Evolutionary conservation across 164 flowering plant species (phyloP), one percentile per base, ranked within the genome.

Genomic region (Sedum album): DNA sequence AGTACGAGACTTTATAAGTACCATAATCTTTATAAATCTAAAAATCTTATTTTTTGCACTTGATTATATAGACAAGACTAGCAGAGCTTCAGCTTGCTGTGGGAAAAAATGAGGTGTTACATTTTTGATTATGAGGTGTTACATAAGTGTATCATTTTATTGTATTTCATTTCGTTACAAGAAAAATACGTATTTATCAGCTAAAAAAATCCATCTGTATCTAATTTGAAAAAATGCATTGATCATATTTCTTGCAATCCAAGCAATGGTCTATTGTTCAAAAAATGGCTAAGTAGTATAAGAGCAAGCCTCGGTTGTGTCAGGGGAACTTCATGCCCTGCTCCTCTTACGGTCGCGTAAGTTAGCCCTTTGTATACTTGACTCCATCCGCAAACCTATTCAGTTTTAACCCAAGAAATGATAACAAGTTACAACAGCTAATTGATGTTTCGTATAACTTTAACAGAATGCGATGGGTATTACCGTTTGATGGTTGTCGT

Each of bases 261-360:
- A 15, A 31, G 33, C 51, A 66, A 9, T 20, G 46, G 46, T 39
- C n/a, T 15, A 42, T 66, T 13, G 17, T 42, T 23, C 25, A 66
- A 66, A 31, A 36, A 66, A 66, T 66, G 46, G 31, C 26, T 66
- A 42, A 36, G 48, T 31, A 66, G 8, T 10, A 66, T 66, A 8
- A 66, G 68, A n/a, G 53, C 68, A 36, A 42, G 44, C 42, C 46
- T 66, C 7, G 68, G 48, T 69, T 65, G 69, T 66, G 25, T 41
- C 7, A 79, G 23, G 2, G 82, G 82, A 35, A 81, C 84, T 67
- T 79, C 82, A 55, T 81, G 84, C 14, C 84, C 84, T 57, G 82
- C 82, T 15, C 82, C 82, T 17, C 69, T 73, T 6, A 81, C 82
- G 2, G 77, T 76, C 63, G 53, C 77, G 55, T 67, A 75, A 0